These are phyloP conservation scores for Fusarium tjaetaba DNA, from an alignment of 2,329 filamentous ascomycete species.

Conservation along the genomic window DNA sequence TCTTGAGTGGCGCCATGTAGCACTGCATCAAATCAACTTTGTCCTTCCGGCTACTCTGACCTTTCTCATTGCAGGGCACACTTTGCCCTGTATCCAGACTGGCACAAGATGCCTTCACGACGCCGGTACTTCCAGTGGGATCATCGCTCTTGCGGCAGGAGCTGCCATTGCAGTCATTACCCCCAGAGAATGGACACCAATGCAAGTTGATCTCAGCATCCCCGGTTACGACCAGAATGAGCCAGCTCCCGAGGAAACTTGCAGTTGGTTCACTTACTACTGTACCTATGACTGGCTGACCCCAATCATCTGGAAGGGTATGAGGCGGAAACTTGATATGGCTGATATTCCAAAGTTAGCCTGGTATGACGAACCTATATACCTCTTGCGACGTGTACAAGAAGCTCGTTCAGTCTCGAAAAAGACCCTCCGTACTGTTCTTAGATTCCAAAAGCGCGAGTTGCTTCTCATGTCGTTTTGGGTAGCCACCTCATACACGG, in stretches of 20 bases:
- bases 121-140: slow-evolving; percentile 47
- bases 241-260: slow-evolving; percentile 62
- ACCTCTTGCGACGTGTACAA: slow-evolving; percentile 57
- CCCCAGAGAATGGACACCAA: slow-evolving; percentile 62
- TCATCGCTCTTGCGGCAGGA: slow-evolving; percentile 51
- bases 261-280: slow-evolving; percentile 64
- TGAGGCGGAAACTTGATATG: slow-evolving; percentile 56
- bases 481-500: slow-evolving; percentile 49
- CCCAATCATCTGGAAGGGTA: slow-evolving; percentile 59
- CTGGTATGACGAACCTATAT: slow-evolving; percentile 65
- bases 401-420: slow-evolving; percentile 55
- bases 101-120: slow-evolving; percentile 45
- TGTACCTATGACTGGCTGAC: slow-evolving; percentile 63
- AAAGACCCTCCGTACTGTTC: slow-evolving; percentile 57
- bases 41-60: slow-evolving; percentile 51
- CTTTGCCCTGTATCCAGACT: slow-evolving; percentile 57
- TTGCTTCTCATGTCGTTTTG: slow-evolving; percentile 58
- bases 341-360: slow-evolving; percentile 60
- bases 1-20: slow-evolving; percentile 56
- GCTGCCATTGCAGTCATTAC: slow-evolving; percentile 55
- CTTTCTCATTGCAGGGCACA: slow-evolving; percentile 50
- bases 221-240: slow-evolving; percentile 51
- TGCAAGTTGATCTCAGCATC: slow-evolving; percentile 52
- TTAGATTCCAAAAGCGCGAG: slow-evolving; percentile 56
- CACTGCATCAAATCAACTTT: slow-evolving; percentile 61